phyloP scores from a whole-genome alignment of 1,284 basidiomycete genomes.

The Microstroma glucosiphilum region DNA sequence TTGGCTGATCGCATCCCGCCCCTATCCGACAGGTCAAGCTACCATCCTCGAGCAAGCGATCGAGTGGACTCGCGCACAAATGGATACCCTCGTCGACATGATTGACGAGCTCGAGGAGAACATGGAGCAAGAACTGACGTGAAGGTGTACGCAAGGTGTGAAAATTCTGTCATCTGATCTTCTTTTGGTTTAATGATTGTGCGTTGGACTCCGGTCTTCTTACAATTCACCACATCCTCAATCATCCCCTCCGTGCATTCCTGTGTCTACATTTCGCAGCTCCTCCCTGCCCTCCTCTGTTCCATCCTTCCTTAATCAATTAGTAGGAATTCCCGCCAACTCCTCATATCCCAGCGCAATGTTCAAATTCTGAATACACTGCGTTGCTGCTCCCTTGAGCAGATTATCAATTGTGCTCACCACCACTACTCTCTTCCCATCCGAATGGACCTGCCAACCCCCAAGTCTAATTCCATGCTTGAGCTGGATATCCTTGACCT shows the following conservation, averaged over 20 bases:
- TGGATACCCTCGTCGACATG: neutral
- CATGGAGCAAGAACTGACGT: neutral
- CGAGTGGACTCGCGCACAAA: neutral
- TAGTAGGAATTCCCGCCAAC: constrained; percentile 66
- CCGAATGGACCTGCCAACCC: constrained; percentile 86
- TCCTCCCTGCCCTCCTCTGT: neutral
- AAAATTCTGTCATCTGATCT: neutral
- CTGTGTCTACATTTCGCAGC: too few relatives aligned
- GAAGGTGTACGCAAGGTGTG: neutral
- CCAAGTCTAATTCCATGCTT: constrained; percentile 86
- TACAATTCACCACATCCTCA: neutral
- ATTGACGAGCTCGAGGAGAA: constrained; percentile 2
- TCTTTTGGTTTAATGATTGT: neutral
- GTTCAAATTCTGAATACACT: constrained; percentile 94
- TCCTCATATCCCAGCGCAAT: constrained; percentile 88
- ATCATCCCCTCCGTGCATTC: neutral
- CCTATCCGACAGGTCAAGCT: neutral
- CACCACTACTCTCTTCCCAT: constrained; percentile 80
- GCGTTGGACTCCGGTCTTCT: neutral
- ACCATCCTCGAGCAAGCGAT: neutral
- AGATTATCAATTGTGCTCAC: constrained; percentile 76
- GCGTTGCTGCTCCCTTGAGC: constrained; percentile 93
- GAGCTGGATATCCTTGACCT: constrained; percentile 67
- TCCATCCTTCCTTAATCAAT: neutral
- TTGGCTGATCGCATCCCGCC: too few relatives aligned